phyloP scores from a whole-genome alignment of 305 asterid species.

The Plantago lanceolata region DNA sequence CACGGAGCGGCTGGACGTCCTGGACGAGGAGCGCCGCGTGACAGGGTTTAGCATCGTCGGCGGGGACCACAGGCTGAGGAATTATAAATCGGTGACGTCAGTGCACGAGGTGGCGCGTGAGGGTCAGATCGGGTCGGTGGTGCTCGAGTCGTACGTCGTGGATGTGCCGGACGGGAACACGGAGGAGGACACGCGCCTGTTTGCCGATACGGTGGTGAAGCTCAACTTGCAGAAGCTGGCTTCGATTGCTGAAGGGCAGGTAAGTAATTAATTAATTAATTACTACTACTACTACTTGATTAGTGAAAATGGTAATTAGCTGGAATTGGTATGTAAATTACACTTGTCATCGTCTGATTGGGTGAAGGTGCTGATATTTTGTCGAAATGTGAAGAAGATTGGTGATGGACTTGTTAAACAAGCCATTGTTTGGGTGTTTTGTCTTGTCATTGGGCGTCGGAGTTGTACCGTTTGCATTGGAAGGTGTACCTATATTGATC shows the following conservation, averaged over 20 bases:
- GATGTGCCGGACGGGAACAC: constrained; percentile 76
- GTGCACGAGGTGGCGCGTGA: constrained; percentile 50
- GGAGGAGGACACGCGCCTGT: constrained; percentile 29
- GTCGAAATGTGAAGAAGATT: too few species aligned
- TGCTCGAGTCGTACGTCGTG: constrained; percentile 65
- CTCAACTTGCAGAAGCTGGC: constrained; percentile 29
- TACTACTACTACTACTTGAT: too few species aligned
- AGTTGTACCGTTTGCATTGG: background rate
- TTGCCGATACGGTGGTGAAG: constrained; percentile 29
- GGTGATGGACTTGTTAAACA: too few species aligned
- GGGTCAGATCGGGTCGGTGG: constrained; percentile 45
- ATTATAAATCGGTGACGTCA: constrained; percentile 51
- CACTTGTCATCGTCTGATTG: background rate
- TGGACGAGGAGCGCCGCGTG: constrained; percentile 59
- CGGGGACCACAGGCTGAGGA: constrained; percentile 65
- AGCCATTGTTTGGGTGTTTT: too few species aligned
- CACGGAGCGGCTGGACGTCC: constrained; percentile 56
- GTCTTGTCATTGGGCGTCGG: background rate
- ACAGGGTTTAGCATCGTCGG: constrained; percentile 66
- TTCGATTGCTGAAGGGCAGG: constrained; percentile 20
- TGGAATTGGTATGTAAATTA: background rate
- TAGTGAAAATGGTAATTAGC: too few species aligned
- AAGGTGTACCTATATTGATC: background rate
- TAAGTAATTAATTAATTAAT: background rate
- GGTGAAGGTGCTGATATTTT: background rate